A percentile compares a stretch with the other conserved stretches of the same genome.
phyloP scores from a whole-genome alignment of 1,284 basidiomycete genomes.

The Ganoderma lucidum region DNA sequence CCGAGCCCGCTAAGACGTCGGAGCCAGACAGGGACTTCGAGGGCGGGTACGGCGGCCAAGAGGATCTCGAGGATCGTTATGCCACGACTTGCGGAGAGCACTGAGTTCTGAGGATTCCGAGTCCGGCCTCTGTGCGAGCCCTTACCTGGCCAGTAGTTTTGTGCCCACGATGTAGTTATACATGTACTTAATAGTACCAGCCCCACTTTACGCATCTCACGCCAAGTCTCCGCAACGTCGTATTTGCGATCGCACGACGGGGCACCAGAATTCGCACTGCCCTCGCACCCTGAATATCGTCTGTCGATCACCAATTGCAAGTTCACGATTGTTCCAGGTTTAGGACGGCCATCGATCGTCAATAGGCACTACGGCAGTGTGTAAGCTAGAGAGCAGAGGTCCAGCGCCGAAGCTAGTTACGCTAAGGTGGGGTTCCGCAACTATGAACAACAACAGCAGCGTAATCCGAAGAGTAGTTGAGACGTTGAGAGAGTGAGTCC shows the following conservation, averaged over 20 bases:
- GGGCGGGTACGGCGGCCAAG: slow-evolving; percentile 57
- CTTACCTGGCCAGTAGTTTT: neutral
- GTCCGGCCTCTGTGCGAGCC: neutral
- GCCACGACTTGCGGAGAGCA: slow-evolving; percentile 58
- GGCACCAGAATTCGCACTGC: neutral
- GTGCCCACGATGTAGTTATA: neutral
- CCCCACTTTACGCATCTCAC: neutral
- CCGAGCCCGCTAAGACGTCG: slow-evolving; percentile 10
- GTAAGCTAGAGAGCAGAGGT: neutral
- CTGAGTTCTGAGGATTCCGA: slow-evolving; percentile 30
- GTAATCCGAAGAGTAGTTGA: neutral
- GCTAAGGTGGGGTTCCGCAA: neutral
- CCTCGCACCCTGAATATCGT: neutral
- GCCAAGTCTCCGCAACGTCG: neutral
- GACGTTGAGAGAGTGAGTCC: neutral
- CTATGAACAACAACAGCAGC: neutral
- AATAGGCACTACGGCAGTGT: neutral
- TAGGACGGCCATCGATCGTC: neutral
- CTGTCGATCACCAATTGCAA: no score
- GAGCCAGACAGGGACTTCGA: slow-evolving; percentile 47
- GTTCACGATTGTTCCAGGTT: no score
- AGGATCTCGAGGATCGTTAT: slow-evolving; percentile 58
- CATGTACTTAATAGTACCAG: neutral
- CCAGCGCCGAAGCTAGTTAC: neutral
- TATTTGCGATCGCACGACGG: neutral